Conservation (phyloP, 495 filamentous ascomycete species). For the Aspergillus steynii region DNA sequence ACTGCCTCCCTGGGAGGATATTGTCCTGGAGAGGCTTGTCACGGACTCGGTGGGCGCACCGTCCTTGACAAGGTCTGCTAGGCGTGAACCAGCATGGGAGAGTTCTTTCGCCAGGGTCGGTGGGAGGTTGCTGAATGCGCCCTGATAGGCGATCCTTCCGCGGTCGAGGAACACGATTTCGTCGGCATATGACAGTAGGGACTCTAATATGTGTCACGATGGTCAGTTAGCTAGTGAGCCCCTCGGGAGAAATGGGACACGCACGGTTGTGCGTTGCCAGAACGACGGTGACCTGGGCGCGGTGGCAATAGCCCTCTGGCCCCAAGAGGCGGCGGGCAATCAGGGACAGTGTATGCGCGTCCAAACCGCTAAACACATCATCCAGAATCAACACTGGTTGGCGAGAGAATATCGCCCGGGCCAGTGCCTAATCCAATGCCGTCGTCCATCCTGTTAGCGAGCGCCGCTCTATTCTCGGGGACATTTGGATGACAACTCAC, state of each 20-base stretch:
- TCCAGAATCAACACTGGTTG: constrained; percentile 35
- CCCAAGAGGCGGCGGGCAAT: constrained; percentile 13
- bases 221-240: background rate
- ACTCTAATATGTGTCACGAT: background rate
- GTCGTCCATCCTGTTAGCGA: too few species aligned
- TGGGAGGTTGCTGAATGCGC: too few species aligned
- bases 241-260: background rate
- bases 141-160: too few species aligned
- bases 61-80: too few species aligned
- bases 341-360: constrained; percentile 2
- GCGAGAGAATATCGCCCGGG: background rate
- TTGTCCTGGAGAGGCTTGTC: too few species aligned
- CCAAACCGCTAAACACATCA: constrained; percentile 39
- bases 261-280: constrained; percentile 8
- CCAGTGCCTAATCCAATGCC: background rate
- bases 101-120: too few species aligned
- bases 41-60: too few species aligned
- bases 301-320: constrained; percentile 1
- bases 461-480: too few species aligned
- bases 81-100: too few species aligned
- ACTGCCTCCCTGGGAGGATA: too few species aligned
- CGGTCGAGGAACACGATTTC: too few species aligned
- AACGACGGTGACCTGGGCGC: background rate
- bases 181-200: background rate
- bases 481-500: background rate